These are phyloP conservation scores for Micractinium conductrix DNA, from an alignment of 139 green algal species.

Conservation along the genomic window DNA sequence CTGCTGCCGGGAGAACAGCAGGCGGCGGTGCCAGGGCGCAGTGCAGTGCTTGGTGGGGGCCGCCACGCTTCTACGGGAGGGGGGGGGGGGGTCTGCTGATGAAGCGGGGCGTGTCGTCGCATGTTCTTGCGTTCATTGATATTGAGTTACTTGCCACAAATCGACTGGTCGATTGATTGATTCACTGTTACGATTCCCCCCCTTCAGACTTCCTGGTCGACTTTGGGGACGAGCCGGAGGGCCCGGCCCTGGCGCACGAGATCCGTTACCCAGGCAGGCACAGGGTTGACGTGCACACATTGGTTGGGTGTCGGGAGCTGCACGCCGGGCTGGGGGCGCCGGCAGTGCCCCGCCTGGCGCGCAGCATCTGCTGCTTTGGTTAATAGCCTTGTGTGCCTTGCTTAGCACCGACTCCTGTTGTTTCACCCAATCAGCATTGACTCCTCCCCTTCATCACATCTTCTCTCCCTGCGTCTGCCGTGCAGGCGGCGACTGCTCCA, in stretches of 20 bases:
- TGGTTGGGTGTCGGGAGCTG: not conserved
- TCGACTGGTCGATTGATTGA: too few species aligned
- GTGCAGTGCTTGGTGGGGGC: too few species aligned
- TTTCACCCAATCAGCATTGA: conserved; percentile 53
- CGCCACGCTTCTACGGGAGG: too few species aligned
- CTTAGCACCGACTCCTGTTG: conserved; percentile 32
- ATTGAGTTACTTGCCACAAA: too few species aligned
- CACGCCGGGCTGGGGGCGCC: not conserved
- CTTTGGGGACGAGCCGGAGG: conserved; percentile 81
- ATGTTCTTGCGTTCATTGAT: too few species aligned
- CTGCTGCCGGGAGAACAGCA: too few species aligned
- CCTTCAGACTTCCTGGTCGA: conserved; percentile 55
- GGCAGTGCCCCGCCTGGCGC: not conserved
- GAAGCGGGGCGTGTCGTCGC: too few species aligned
- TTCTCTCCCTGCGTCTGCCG: not conserved
- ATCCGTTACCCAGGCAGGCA: conserved; percentile 74
- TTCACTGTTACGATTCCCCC: too few species aligned
- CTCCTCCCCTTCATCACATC: not conserved
- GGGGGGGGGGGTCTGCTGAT: too few species aligned
- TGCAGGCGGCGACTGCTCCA: conserved; percentile 60
- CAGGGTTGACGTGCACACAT: too few species aligned
- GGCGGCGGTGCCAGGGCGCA: too few species aligned
- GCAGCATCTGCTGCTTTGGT: not conserved
- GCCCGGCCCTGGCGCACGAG: conserved; percentile 84
- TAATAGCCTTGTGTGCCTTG: not conserved